Evolutionary conservation across 2,329 filamentous ascomycete species (phyloP).

Genomic region (Teratosphaeria epicoccoides): DNA sequence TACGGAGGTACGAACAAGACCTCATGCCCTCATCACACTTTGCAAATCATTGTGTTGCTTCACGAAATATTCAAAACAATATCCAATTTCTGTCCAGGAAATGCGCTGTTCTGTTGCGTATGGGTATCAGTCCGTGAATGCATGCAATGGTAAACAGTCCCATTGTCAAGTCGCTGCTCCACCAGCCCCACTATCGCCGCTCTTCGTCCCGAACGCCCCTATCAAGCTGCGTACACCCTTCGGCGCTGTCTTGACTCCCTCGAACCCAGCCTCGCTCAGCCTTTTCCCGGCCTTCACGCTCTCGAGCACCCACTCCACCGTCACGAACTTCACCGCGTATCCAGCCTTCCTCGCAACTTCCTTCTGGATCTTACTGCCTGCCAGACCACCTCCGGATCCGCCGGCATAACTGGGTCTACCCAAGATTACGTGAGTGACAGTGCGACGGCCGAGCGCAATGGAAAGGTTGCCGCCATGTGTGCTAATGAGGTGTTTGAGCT

Average conservation of each 20-base stretch:
- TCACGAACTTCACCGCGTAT: constrained; percentile 65
- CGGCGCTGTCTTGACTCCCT: constrained; percentile 39
- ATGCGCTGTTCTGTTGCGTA: not conserved
- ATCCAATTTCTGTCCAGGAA: not conserved
- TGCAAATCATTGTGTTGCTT: too few species aligned
- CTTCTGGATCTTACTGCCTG: constrained; percentile 67
- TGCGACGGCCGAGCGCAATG: constrained; percentile 57
- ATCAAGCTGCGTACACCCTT: not conserved
- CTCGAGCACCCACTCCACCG: constrained; percentile 76
- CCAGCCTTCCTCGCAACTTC: constrained; percentile 62
- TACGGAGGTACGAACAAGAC: not conserved
- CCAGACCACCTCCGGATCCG: constrained; percentile 63
- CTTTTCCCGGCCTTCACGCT: constrained; percentile 67
- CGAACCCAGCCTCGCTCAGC: constrained; percentile 63
- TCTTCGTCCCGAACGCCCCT: not conserved
- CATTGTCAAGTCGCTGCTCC: not conserved
- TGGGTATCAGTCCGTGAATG: not conserved
- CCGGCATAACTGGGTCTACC: constrained; percentile 44
- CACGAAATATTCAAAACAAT: too few species aligned
- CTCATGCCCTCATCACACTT: too few species aligned
- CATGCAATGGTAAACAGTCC: not conserved
- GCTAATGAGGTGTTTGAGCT: constrained; percentile 65
- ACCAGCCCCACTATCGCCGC: not conserved
- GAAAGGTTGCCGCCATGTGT: constrained; percentile 64
- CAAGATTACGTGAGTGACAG: constrained; percentile 78